Evolutionary conservation across 176 grass and related monocot species (phyloP).

Genomic region (Poa annua): DNA sequence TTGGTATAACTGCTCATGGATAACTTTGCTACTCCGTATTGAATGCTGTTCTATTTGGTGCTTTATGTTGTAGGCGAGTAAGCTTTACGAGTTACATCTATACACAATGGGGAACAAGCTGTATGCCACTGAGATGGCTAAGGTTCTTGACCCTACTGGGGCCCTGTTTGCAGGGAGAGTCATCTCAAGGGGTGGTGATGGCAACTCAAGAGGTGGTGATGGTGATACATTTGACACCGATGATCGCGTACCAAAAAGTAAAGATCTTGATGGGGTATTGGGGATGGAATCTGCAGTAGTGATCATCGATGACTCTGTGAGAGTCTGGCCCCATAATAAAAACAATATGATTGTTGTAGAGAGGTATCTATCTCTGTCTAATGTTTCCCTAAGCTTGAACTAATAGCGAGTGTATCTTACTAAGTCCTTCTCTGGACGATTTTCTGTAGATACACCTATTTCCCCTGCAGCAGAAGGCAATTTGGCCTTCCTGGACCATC

Average conservation of each 20-base stretch:
- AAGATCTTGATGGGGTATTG: constrained; percentile 96
- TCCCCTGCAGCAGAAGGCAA: constrained; percentile 94
- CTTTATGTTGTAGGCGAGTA: constrained; percentile 69
- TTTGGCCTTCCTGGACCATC: constrained; percentile 90
- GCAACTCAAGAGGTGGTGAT: constrained; percentile 83
- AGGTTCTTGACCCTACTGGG: constrained; percentile 85
- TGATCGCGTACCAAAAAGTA: constrained; percentile 90
- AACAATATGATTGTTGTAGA: constrained; percentile 96
- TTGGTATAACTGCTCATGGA: not conserved
- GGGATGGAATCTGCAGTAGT: constrained; percentile 97
- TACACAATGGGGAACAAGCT: constrained; percentile 99
- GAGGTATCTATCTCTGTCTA: constrained; percentile 57
- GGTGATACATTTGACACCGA: constrained; percentile 72
- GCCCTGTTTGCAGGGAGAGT: constrained; percentile 87
- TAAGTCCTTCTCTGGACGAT: constrained; percentile 6
- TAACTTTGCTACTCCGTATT: not conserved
- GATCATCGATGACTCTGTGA: constrained; percentile 92
- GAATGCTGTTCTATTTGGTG: constrained; percentile 35
- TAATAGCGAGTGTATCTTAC: constrained; percentile 25
- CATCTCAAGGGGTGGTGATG: constrained; percentile 83
- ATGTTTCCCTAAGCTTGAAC: constrained; percentile 23
- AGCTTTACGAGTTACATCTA: constrained; percentile 87
- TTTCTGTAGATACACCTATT: constrained; percentile 90
- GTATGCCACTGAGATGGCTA: constrained; percentile 98
- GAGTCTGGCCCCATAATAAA: constrained; percentile 97